Evolutionary conservation across 2,329 filamentous ascomycete genomes (phyloP).

Genomic region (Westerdykella aurantiaca): DNA sequence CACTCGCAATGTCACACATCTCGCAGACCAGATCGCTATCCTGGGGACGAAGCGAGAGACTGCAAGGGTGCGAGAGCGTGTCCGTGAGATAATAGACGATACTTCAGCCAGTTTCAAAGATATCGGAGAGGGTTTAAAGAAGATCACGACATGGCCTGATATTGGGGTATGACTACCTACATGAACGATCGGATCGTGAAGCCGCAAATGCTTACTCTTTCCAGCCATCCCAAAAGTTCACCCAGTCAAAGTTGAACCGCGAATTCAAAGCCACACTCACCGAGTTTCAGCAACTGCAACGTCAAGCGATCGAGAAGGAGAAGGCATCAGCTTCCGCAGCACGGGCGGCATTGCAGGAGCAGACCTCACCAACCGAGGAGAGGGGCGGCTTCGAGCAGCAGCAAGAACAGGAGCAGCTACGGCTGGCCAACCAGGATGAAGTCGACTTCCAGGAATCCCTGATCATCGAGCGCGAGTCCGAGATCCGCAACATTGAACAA

Average conservation of each 20-base stretch:
- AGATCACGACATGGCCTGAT: constrained; percentile 66
- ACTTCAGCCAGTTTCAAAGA: constrained; percentile 82
- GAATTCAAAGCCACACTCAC: constrained; percentile 85
- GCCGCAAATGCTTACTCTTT: constrained; percentile 8
- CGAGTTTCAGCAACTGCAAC: constrained; percentile 90
- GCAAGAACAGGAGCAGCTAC: constrained; percentile 62
- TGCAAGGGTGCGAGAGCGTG: constrained; percentile 80
- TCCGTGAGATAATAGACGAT: constrained; percentile 82
- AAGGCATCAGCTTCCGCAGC: constrained; percentile 78
- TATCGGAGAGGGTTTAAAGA: constrained; percentile 89
- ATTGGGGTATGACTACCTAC: constrained; percentile 62
- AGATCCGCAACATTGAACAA: constrained; percentile 97
- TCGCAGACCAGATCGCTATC: constrained; percentile 77
- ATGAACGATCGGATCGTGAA: constrained; percentile 7
- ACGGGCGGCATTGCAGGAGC: constrained; percentile 68
- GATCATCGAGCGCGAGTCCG: constrained; percentile 91
- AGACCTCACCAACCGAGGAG: constrained; percentile 35
- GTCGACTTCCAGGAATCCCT: constrained; percentile 96
- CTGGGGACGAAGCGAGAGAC: constrained; percentile 89
- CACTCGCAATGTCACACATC: constrained; percentile 77
- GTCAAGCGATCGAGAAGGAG: constrained; percentile 85
- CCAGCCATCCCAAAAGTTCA: constrained; percentile 91
- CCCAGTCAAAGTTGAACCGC: constrained; percentile 87
- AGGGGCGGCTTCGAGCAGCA: constrained; percentile 59
- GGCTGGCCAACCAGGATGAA: constrained; percentile 83